These are phyloP conservation scores for Lodderomyces metapsilosis DNA, from an alignment of 1,139 yeast species.

Conservation along the genomic window DNA sequence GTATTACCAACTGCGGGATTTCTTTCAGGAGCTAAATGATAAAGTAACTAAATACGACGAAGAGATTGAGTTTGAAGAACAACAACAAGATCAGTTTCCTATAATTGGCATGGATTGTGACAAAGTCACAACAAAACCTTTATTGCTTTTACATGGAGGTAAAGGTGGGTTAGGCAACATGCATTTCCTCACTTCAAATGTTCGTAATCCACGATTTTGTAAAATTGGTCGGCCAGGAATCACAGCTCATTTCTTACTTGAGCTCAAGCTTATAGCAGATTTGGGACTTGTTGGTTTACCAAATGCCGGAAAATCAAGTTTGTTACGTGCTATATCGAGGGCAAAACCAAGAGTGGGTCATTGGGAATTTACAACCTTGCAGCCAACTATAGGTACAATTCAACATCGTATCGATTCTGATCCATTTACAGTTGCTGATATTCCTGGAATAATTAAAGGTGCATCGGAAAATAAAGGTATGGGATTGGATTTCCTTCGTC, in stretches of 20 bases:
- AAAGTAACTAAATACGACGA: constrained; percentile 65
- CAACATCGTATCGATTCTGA: constrained; percentile 61
- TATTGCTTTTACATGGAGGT: constrained; percentile 79
- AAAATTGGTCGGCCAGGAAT: constrained; percentile 75
- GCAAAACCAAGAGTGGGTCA: constrained; percentile 93
- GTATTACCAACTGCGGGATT: constrained; percentile 62
- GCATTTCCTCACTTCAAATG: constrained; percentile 82
- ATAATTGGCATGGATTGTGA: constrained; percentile 73
- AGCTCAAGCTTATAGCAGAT: constrained; percentile 85
- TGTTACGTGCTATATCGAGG: constrained; percentile 80
- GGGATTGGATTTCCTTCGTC: constrained; percentile 91
- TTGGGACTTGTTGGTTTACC: constrained; percentile 93
- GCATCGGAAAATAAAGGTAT: constrained; percentile 85
- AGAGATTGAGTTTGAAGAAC: constrained; percentile 60
- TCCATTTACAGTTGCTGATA: constrained; percentile 93
- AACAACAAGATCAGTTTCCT: constrained; percentile 68
- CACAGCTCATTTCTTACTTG: constrained; percentile 69
- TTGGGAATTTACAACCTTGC: constrained; percentile 95
- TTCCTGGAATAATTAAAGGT: constrained; percentile 91
- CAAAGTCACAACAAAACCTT: constrained; percentile 62
- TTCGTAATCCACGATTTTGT: constrained; percentile 87
- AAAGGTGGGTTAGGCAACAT: constrained; percentile 94
- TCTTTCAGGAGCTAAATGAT: constrained; percentile 61
- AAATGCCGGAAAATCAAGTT: constrained; percentile 92
- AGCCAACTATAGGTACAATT: constrained; percentile 90